These are phyloP conservation scores for Coniochaeta prunicola DNA, from an alignment of 2,329 filamentous ascomycete species.

Conservation along the genomic window DNA sequence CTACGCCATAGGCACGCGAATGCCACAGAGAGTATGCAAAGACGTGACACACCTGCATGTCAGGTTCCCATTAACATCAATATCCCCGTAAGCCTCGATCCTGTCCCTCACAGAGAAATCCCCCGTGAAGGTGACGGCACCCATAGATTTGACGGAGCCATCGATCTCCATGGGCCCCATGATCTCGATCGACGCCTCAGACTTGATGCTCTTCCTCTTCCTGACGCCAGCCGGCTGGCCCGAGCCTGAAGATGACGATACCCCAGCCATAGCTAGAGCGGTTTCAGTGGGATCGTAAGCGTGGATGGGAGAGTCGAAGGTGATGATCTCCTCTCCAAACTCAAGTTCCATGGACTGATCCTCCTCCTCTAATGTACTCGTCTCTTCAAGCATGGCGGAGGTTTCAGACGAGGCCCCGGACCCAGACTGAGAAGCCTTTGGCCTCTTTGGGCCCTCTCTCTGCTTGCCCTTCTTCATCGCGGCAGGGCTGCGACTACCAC, in stretches of 20 bases:
- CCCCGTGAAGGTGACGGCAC: constrained; percentile 34
- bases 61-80: constrained; percentile 33
- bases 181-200: constrained; percentile 31
- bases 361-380: neutral
- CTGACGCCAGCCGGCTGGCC: constrained; percentile 4
- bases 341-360: neutral
- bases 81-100: constrained; percentile 38
- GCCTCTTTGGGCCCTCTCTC: neutral
- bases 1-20: neutral
- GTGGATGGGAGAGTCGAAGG: neutral
- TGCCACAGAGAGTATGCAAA: neutral
- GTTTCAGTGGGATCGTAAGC: neutral
- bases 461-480: neutral
- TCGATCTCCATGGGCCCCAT: constrained; percentile 38
- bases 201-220: constrained; percentile 32
- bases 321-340: neutral
- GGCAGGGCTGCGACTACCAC: neutral
- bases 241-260: neutral
- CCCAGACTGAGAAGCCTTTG: neutral
- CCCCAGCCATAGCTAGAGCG: neutral
- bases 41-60: constrained; percentile 28
- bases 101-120: constrained; percentile 35
- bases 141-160: constrained; percentile 37
- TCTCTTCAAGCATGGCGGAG: neutral
- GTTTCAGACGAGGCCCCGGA: neutral